Base-by-base conservation (phyloP, 139 green algal species). In the Chlamydomonas sp. region DNA sequence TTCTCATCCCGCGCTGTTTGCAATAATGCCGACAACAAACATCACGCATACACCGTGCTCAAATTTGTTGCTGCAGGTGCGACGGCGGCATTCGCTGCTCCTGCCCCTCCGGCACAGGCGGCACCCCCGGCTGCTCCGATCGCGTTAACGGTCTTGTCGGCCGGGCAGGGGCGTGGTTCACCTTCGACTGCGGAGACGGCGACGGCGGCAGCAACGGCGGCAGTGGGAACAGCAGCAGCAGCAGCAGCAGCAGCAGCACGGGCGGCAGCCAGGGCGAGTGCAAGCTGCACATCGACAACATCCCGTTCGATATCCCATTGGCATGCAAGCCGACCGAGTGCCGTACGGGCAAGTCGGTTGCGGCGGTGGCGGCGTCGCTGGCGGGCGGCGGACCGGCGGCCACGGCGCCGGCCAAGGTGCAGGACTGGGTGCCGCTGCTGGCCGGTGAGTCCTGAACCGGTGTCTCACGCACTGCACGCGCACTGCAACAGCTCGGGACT, bases 281-380 rank as follows among this genome's bases (percentile, higher is more conserved):
- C 73, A 66, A 66, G 72, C 83, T 87, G 31, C n/a, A 12, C 3
- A 62, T 87, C 0, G 62, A 87, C 6, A 73, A 73, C 14, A 20
- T 87, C 0, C 61, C 72, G 1, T 80, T 87, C n/a, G 17, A 17
- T 5, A 9, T 80, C 15, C 83, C 72, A 5, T 16, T 87, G 81
- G 58, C 20, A 20, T 87, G 82, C 72, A 31, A n/a, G n/a, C 6
- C 71, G 5, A 74, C 58, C n/a, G 83, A 87, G 83, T 87, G 83
- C 62, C 83, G 83, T 66, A 81, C 83, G 3, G 63, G 6, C 10
- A 7, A 31, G 17, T 17, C 83, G 12, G 31, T n/a, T 20, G 72
- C 83, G 59, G n/a, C 14, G n/a, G 83, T 87, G 60, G 83, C 83
- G 83, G 72, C 83, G 73, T n/a, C 83, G 61, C 73, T 86, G 81